A percentile compares a stretch with the other conserved stretches of the same genome.
These are phyloP conservation scores for Neoboletus subvelutipes DNA, from an alignment of 768 basidiomycete species.

Conservation along the genomic window DNA sequence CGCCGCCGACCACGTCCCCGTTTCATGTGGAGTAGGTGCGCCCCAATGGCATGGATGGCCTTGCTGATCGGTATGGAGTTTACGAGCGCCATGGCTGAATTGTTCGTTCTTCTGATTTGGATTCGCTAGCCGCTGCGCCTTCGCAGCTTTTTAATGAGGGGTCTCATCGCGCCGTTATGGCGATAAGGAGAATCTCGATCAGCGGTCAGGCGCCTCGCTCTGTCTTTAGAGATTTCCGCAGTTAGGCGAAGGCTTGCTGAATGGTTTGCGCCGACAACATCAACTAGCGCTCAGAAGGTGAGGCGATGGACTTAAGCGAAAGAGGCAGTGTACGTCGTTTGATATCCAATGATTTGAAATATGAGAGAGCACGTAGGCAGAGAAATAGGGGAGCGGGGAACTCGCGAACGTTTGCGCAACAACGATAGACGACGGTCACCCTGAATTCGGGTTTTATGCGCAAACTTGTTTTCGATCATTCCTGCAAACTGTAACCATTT, in stretches of 20 bases:
- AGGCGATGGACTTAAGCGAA: not conserved
- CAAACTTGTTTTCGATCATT: not conserved
- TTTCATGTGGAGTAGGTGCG: conserved; percentile 97
- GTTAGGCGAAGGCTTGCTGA: not conserved
- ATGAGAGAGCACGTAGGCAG: not conserved
- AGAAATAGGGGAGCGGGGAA: not conserved
- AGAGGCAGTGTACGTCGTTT: not conserved
- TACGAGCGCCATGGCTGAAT: conserved; percentile 2
- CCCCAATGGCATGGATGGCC: conserved; percentile 61
- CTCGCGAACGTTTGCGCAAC: not conserved
- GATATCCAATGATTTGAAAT: not conserved
- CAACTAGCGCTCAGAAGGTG: not conserved
- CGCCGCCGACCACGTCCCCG: conserved; percentile 91
- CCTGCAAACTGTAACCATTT: not conserved
- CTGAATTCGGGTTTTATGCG: not conserved
- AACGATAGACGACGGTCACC: not conserved
- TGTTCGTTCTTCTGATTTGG: conserved; percentile 6
- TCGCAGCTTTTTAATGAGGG: conserved; percentile 19
- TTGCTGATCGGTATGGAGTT: conserved; percentile 94
- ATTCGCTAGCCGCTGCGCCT: conserved; percentile 10
- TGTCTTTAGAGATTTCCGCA: not conserved
- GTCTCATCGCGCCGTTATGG: conserved; percentile 8
- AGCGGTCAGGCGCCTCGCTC: not conserved
- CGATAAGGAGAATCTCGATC: conserved; percentile 2
- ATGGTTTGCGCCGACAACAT: not conserved